Percentiles rank a stretch among this genome's conserved stretches.
Evolutionary conservation across 2,329 filamentous ascomycete genomes (phyloP).

Genomic region (Paracorniculantispora psalliotae): DNA sequence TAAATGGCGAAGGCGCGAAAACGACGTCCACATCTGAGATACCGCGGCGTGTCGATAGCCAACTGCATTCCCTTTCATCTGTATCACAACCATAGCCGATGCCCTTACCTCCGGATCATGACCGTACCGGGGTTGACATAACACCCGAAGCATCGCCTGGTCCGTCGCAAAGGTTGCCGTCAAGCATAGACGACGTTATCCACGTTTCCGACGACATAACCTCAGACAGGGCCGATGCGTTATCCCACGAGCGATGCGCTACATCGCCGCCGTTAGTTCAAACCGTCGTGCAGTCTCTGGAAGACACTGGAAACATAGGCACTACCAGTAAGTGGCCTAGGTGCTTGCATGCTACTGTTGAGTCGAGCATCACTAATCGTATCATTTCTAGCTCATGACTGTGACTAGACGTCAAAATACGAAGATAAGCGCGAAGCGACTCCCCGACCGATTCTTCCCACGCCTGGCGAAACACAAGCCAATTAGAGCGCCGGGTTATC

Average conservation of each 20-base stretch:
- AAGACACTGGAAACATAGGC: neutral
- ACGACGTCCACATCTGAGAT: neutral
- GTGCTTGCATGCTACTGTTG: neutral
- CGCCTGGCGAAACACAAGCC: too few species aligned
- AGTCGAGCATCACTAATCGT: neutral
- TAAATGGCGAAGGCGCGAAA: neutral
- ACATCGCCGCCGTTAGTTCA: neutral
- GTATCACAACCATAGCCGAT: neutral
- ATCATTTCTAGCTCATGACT: neutral
- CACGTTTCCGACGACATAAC: neutral
- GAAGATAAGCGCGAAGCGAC: neutral
- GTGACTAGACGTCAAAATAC: neutral
- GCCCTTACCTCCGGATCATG: neutral
- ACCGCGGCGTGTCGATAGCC: neutral
- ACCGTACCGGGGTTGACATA: neutral
- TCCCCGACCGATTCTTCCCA: neutral
- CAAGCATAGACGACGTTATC: neutral
- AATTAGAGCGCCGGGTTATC: neutral
- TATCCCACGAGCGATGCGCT: neutral
- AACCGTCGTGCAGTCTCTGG: neutral
- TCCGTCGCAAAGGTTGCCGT: neutral
- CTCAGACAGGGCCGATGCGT: neutral
- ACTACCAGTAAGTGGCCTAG: neutral
- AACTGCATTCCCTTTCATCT: neutral
- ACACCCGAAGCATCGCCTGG: neutral